Percentiles rank a stretch among this genome's conserved stretches.
Conservation (phyloP, 2,329 filamentous ascomycete genomes). For the Fusarium equiseti region DNA sequence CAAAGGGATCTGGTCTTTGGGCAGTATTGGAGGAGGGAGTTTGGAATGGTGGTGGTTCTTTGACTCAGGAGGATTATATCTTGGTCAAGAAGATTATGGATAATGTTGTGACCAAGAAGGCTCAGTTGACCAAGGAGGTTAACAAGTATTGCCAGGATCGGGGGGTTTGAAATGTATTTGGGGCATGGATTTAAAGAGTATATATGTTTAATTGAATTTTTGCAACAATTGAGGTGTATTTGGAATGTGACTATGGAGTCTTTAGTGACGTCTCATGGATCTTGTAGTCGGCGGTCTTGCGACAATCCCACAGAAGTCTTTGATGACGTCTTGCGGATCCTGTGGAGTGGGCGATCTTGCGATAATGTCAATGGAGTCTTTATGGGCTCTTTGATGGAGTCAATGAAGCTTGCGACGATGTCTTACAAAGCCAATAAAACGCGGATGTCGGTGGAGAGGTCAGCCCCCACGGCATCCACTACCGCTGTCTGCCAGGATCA, state of each 20-base stretch:
- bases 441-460: not conserved
- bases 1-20: constrained; percentile 51
- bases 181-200: not conserved
- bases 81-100: constrained; percentile 70
- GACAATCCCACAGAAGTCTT: too few relatives aligned
- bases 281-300: too few relatives aligned
- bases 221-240: not conserved
- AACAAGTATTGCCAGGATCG: constrained; percentile 78
- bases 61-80: constrained; percentile 31
- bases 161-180: constrained; percentile 50
- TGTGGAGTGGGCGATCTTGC: not conserved
- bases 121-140: constrained; percentile 78
- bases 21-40: constrained; percentile 35
- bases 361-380: not conserved
- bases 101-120: constrained; percentile 70
- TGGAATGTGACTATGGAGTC: not conserved
- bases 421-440: not conserved
- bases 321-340: too few relatives aligned
- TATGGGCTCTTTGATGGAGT: not conserved
- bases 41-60: constrained; percentile 34
- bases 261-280: not conserved
- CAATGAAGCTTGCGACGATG: not conserved
- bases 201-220: not conserved
- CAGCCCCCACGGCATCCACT: not conserved
- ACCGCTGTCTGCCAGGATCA: not conserved